Base-by-base conservation (phyloP, 257 asterid genomes). In the Cruciata laevipes region DNA sequence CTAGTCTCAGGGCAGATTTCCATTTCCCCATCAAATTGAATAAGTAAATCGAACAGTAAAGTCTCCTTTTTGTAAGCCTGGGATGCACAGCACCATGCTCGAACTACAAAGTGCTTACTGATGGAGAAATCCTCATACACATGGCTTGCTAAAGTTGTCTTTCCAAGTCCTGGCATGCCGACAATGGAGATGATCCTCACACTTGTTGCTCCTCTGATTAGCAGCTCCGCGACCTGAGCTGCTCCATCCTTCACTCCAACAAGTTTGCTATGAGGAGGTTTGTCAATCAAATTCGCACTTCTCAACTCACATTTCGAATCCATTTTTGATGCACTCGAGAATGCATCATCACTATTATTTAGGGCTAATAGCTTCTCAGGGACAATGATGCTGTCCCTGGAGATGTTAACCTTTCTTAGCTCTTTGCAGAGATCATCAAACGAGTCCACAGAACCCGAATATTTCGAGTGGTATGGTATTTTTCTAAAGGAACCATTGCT, bases 41-140 rank as follows among this genome's bases (percentile, higher is more conserved):
- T 27, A 10, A 58, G 3, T 5, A 60, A 11, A 31, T 60, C 38
- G 3, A 9, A 0, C 64, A 60, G 32, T 3, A 60, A 14, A 35
- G 40, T 16, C 3, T 60, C 64, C 13, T 4, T 27, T 11, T 13
- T 3, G 24, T 77, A 67, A 42, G 49, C 59, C 31, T 83, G 83
- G 11, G 85, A 73, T 3, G 76, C 79, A 49, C 66, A 70, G 44
- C 75, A 71, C 53, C 75, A 71, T 7, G 59, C 71, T 23, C 71
- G 40, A 20, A 66, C 68, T 58, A 78, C 53, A 49, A 78, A 78
- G 53, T 59, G 37, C 49, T 69, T 2, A 4, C 24, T 40, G 40
- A 73, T n/a, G 5, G 2, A 67, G 30, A 69, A 20, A 61, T 73
- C 67, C 57, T 56, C 53, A 63, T 61, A 79, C 21, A 79, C 7